Conservation (phyloP, 306 rosid genomes). For the Hylodesmum podocarpum region DNA sequence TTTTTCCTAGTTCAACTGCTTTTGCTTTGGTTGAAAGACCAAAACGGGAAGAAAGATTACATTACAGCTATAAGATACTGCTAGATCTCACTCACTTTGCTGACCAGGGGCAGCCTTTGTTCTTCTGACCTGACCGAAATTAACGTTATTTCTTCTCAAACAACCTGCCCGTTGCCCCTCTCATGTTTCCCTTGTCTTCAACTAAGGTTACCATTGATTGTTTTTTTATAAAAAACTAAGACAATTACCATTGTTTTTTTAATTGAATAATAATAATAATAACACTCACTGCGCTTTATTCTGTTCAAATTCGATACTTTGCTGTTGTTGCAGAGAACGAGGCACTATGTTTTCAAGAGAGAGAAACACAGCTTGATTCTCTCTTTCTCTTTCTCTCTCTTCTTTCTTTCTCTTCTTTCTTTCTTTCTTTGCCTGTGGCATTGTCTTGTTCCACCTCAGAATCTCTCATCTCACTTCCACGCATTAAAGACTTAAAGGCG, state of each 20-base stretch:
- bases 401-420: slow-evolving; percentile 23
- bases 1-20: slow-evolving; percentile 63
- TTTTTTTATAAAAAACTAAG: neutral
- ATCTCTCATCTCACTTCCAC: slow-evolving; percentile 80
- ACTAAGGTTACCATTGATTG: slow-evolving; percentile 34
- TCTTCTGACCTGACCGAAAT: slow-evolving; percentile 54
- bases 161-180: slow-evolving; percentile 72
- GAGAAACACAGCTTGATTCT: slow-evolving; percentile 38
- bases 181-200: slow-evolving; percentile 43
- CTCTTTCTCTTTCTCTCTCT: slow-evolving; percentile 31
- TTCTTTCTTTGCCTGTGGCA: slow-evolving; percentile 48
- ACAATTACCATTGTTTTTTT: neutral
- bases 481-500: slow-evolving; percentile 50
- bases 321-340: slow-evolving; percentile 81
- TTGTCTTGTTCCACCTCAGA: slow-evolving; percentile 77
- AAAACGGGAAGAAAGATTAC: slow-evolving; percentile 44
- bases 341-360: slow-evolving; percentile 63
- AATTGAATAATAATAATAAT: slow-evolving; percentile 29
- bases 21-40: slow-evolving; percentile 77
- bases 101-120: slow-evolving; percentile 83
- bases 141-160: too few relatives aligned
- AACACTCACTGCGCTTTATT: slow-evolving; percentile 58
- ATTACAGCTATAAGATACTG: slow-evolving; percentile 36
- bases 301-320: slow-evolving; percentile 79
- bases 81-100: slow-evolving; percentile 59